Base-by-base conservation (phyloP, 805 yeast species). In the Sugiyamaella chiloensis region DNA sequence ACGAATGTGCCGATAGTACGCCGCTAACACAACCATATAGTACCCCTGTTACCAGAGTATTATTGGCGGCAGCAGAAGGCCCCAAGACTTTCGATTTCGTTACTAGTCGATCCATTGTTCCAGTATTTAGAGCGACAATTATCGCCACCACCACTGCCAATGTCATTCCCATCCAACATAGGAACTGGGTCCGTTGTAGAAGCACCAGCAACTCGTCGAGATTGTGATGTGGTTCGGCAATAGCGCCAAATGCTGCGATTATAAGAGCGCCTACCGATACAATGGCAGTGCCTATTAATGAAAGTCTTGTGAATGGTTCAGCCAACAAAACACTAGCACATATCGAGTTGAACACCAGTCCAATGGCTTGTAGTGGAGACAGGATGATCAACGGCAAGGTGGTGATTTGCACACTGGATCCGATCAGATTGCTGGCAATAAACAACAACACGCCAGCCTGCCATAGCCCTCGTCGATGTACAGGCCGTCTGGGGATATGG, bases 301-400 rank as follows among this genome's bases (percentile, higher is more conserved):
- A 74, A 44, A 66, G 68, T 20, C 55, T 52, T 1, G 90, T 81
- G 62, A 87, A 85, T 0, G 72, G 70, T 60, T 88, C 96, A 26
- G 80, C 71, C 11, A 88, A 75, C 11, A 88, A 65, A 8, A 86
- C 48, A 16, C 84, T 63, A 36, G 93, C 86, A 58, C 87, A 78
- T 1, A 86, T 64, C 0, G 93, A 79, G 64, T 89, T 89, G 72
- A 89, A 88, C 2, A 88, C 89, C n/a, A 89, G 72, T 0, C 96
- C 96, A 20, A 83, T 79, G 21, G 95, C 87, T 62, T 88, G 96
- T 46, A 88, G 67, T 0, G 96, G 96, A 20, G 89, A 81, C 49
- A 88, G 64, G 2, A 89, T 75, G 37, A 87, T 83, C 51, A 89
- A 69, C 0, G 96, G 96, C 35, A 88, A 69, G 2, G 96, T 84